Evolutionary conservation across 441 rosid genomes (phyloP).

Genomic region (Mallotus repandus): DNA sequence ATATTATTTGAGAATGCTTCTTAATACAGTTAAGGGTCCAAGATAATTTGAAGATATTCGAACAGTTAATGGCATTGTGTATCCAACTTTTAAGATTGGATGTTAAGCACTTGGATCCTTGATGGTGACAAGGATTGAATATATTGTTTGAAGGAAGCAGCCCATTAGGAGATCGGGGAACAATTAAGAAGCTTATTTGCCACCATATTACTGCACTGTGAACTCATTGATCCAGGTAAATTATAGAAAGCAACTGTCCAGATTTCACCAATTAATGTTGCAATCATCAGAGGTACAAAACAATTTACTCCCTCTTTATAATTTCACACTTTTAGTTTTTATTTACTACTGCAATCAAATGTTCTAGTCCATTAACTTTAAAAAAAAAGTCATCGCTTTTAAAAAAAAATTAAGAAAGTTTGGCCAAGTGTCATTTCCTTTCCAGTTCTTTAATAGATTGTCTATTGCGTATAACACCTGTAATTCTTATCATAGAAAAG

Average conservation of each 20-base stretch:
- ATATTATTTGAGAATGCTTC: background rate
- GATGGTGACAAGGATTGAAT: background rate
- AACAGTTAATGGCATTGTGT: background rate
- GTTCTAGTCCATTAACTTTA: background rate
- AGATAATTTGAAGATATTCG: background rate
- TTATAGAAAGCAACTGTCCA: background rate
- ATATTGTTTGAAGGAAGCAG: background rate
- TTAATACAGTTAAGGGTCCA: background rate
- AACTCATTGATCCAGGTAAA: background rate
- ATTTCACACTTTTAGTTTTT: no score
- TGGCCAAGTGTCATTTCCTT: no score
- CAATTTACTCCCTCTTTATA: no score
- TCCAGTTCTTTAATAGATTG: slow-evolving; percentile 84
- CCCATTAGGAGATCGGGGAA: background rate
- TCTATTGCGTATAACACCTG: slow-evolving; percentile 90
- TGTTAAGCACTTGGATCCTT: background rate
- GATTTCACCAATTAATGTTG: no score
- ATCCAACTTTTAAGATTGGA: background rate
- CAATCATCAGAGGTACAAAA: no score
- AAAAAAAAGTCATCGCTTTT: no score
- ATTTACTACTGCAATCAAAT: no score
- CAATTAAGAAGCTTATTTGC: background rate
- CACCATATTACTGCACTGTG: background rate
- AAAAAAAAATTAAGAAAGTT: no score
- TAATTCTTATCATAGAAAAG: slow-evolving; percentile 16